phyloP scores from a whole-genome alignment of 176 grass and related monocot species.

The Musa acuminata region DNA sequence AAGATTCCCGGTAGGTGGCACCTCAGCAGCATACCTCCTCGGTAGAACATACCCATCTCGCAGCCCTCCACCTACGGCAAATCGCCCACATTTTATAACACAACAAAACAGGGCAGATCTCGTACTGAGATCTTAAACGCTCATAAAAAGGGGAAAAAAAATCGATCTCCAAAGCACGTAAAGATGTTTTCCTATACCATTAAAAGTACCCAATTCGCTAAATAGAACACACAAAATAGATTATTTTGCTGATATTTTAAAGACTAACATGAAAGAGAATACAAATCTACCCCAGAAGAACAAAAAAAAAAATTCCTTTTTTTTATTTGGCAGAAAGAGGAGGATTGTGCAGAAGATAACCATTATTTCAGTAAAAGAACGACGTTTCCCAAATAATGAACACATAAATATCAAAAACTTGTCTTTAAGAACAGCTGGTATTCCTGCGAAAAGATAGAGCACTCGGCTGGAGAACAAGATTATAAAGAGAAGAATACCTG shows the following conservation, averaged over 20 bases:
- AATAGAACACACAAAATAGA: too few relatives aligned
- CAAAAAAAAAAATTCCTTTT: not conserved
- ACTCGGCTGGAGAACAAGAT: too few relatives aligned
- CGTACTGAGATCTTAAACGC: not conserved
- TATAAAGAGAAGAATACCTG: constrained; percentile 17
- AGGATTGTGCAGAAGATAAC: not conserved
- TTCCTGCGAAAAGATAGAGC: too few relatives aligned
- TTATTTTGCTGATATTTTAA: too few relatives aligned
- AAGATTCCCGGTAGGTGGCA: constrained; percentile 3
- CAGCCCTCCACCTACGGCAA: constrained; percentile 7
- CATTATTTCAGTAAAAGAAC: too few relatives aligned
- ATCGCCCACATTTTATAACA: not conserved
- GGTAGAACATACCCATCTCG: constrained; percentile 15
- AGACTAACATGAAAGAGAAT: not conserved
- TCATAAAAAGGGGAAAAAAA: not conserved
- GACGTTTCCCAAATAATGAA: too few relatives aligned
- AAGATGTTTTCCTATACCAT: too few relatives aligned
- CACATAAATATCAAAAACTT: too few relatives aligned
- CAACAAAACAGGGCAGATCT: not conserved
- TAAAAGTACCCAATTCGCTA: too few relatives aligned
- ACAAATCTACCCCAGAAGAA: not conserved
- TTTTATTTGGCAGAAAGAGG: not conserved
- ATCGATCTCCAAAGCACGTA: not conserved
- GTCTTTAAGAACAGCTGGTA: too few relatives aligned
- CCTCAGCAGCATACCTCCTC: constrained; percentile 42